Evolutionary conservation across 352 stramenopile species (phyloP).

Genomic region (Phytophthora gonapodyides): DNA sequence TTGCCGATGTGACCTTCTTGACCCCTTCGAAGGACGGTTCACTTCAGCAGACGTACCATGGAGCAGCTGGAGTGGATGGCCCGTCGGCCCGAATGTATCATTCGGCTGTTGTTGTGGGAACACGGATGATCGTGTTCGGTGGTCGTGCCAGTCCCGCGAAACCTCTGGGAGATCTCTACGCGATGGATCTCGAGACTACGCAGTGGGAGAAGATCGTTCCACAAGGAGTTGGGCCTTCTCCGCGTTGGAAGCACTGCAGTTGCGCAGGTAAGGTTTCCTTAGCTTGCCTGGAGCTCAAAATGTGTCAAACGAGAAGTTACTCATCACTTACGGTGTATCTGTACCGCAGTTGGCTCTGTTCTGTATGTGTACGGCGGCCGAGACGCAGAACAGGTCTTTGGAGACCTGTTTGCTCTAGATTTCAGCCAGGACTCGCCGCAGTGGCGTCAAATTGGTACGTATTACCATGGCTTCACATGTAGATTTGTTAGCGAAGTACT

Average conservation of each 20-base stretch:
- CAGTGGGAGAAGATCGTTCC: conserved; percentile 45
- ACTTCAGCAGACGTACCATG: conserved; percentile 40
- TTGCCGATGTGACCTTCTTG: conserved; percentile 56
- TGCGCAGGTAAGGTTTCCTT: conserved; percentile 49
- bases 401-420: conserved; percentile 73
- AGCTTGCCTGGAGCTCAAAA: neutral
- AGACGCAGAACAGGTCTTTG: conserved; percentile 66
- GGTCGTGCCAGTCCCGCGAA: conserved; percentile 73
- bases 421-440: conserved; percentile 33
- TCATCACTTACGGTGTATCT: conserved; percentile 10
- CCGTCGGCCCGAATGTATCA: conserved; percentile 78
- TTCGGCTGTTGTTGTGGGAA: conserved; percentile 54
- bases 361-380: conserved; percentile 80
- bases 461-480: neutral
- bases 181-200: conserved; percentile 54
- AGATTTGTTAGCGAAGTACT: neutral
- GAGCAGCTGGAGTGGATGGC: conserved; percentile 13
- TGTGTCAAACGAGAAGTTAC: neutral
- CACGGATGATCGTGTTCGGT: conserved; percentile 81
- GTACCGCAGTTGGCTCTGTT: conserved; percentile 54
- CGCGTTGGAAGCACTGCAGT: conserved; percentile 79
- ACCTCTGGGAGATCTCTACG: conserved; percentile 67
- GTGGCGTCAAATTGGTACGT: conserved; percentile 63
- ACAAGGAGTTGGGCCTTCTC: conserved; percentile 37
- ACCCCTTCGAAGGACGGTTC: conserved; percentile 21